A percentile compares a stretch with the other conserved stretches of the same genome.
Conservation (phyloP, 192 early-diverging fungal genomes). For the Linnemannia elongata region DNA sequence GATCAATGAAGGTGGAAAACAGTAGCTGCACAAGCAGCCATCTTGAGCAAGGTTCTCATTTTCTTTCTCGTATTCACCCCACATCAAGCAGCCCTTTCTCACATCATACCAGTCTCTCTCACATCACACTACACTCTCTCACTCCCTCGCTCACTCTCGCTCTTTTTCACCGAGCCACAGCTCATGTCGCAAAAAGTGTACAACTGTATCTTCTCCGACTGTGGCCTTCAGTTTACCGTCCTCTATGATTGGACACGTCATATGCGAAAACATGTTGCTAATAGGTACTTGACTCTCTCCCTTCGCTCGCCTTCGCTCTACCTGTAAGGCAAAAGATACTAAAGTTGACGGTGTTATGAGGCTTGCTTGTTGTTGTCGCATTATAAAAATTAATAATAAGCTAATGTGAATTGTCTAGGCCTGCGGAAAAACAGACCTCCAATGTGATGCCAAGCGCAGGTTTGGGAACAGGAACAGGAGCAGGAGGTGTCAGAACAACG, state of each 20-base stretch:
- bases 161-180: background rate
- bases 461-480: background rate
- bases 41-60: background rate
- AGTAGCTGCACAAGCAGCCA: too few relatives aligned
- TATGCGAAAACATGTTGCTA: constrained; percentile 15
- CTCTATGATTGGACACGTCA: constrained; percentile 33
- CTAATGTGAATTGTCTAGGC: background rate
- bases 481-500: background rate
- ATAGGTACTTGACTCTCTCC: background rate
- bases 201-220: background rate
- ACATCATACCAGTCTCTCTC: too few relatives aligned
- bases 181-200: background rate
- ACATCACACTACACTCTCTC: background rate
- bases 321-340: background rate
- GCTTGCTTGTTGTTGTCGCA: background rate
- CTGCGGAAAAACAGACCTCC: too few relatives aligned
- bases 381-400: background rate
- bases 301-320: too few relatives aligned
- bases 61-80: too few relatives aligned
- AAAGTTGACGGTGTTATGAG: background rate
- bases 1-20: too few relatives aligned
- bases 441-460: background rate
- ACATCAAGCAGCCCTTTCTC: too few relatives aligned
- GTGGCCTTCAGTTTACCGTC: constrained; percentile 18
- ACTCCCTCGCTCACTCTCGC: background rate